These are phyloP conservation scores for Inga laurina DNA, from an alignment of 306 rosid genomes.

Conservation along the genomic window DNA sequence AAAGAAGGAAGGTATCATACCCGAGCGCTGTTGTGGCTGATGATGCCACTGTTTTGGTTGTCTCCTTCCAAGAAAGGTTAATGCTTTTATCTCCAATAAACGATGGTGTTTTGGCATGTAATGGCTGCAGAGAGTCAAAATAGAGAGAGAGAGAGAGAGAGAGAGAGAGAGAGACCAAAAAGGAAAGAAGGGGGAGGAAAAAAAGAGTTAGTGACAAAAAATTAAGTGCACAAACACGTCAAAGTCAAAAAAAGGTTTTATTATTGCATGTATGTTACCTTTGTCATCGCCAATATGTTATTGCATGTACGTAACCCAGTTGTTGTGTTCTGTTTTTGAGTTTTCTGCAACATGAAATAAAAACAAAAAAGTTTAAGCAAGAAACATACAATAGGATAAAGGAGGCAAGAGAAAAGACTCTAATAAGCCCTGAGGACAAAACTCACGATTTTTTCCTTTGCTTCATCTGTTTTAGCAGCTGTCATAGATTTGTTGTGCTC, in stretches of 20 bases:
- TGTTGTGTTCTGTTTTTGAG: constrained; percentile 75
- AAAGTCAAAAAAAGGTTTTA: not conserved
- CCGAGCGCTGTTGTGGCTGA: constrained; percentile 8
- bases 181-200: not conserved
- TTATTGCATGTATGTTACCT: constrained; percentile 37
- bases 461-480: constrained; percentile 77
- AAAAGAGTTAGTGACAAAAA: not conserved
- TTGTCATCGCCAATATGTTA: constrained; percentile 72
- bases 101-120: constrained; percentile 15
- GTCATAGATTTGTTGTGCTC: constrained; percentile 76
- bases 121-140: not conserved
- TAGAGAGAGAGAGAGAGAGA: too few relatives aligned
- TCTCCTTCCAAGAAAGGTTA: constrained; percentile 23
- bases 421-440: not conserved
- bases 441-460: constrained; percentile 64
- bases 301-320: constrained; percentile 78
- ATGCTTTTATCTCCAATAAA: constrained; percentile 14
- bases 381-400: not conserved
- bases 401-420: constrained; percentile 1
- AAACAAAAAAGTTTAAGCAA: not conserved
- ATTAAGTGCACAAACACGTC: not conserved
- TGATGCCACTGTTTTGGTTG: not conserved
- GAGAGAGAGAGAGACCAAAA: not conserved
- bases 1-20: not conserved
- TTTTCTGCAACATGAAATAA: constrained; percentile 46